Percentiles rank a stretch among this genome's conserved stretches.
phyloP scores from a whole-genome alignment of 305 asterid species.

The Monarda citriodora region DNA sequence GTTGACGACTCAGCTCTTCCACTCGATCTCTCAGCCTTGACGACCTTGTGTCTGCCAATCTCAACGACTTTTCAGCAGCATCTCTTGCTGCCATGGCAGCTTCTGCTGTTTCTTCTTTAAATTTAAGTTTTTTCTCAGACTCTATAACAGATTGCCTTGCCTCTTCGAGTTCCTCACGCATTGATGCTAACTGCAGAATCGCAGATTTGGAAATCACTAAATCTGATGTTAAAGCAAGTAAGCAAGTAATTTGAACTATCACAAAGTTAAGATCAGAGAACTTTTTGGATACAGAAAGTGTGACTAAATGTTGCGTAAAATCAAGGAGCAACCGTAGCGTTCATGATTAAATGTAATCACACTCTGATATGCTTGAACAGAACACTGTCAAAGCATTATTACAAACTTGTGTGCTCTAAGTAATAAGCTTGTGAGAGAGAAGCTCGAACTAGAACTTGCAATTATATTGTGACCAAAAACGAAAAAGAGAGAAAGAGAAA shows the following conservation, averaged over 20 bases:
- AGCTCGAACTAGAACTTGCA: not conserved
- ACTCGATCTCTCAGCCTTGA: constrained; percentile 87
- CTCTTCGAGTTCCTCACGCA: constrained; percentile 82
- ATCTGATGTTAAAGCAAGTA: not conserved
- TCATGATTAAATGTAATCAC: constrained; percentile 12
- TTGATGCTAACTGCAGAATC: constrained; percentile 68
- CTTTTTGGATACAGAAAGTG: constrained; percentile 3
- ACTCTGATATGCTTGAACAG: not conserved
- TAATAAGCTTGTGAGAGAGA: constrained; percentile 4
- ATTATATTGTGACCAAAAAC: not conserved
- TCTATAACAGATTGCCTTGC: constrained; percentile 73
- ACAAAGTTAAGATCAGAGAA: not conserved
- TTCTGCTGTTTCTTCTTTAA: constrained; percentile 93
- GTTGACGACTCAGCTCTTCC: constrained; percentile 91
- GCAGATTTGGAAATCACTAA: constrained; percentile 13
- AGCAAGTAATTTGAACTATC: not conserved
- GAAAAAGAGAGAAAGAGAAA: not conserved
- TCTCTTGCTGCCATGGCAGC: constrained; percentile 99
- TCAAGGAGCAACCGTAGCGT: constrained; percentile 4
- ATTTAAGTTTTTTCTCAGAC: constrained; percentile 84
- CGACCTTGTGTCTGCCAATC: constrained; percentile 86
- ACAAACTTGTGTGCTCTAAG: not conserved
- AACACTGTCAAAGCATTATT: constrained; percentile 2
- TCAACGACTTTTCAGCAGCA: constrained; percentile 94
- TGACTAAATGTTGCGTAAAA: not conserved